Evolutionary conservation across 148 eudicot genomes (phyloP).

Genomic region (Limonium bicolor): DNA sequence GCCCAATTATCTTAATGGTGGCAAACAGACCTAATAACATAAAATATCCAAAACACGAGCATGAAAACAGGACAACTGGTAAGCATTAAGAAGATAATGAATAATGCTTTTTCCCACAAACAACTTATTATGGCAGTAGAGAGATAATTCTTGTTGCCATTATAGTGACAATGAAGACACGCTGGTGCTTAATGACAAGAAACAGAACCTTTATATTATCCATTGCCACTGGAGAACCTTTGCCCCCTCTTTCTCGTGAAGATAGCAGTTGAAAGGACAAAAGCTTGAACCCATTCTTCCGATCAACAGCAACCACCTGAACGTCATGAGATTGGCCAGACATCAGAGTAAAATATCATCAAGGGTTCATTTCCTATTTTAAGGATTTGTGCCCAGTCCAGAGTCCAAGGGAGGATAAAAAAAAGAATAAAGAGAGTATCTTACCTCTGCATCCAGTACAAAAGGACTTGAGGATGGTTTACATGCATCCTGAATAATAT

Average conservation of each 20-base stretch:
- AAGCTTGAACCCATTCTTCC: conserved; percentile 59
- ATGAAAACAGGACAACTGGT: too few relatives aligned
- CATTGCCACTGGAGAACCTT: conserved; percentile 38
- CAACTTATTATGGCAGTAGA: too few relatives aligned
- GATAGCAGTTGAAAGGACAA: conserved; percentile 88
- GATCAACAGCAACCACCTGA: conserved; percentile 93
- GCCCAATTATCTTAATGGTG: too few relatives aligned
- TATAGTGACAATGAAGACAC: not conserved
- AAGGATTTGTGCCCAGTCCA: too few relatives aligned
- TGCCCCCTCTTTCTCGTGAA: conserved; percentile 85
- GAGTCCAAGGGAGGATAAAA: too few relatives aligned
- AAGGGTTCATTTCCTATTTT: too few relatives aligned
- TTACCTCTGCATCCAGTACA: conserved; percentile 86
- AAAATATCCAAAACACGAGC: not conserved
- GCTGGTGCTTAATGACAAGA: not conserved
- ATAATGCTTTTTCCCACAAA: too few relatives aligned
- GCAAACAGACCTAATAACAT: too few relatives aligned
- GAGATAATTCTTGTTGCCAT: too few relatives aligned
- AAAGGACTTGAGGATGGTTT: conserved; percentile 39
- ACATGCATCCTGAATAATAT: conserved; percentile 56
- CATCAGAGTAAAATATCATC: too few relatives aligned
- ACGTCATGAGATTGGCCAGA: conserved; percentile 6
- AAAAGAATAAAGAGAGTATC: too few relatives aligned
- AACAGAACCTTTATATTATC: conserved; percentile 66
- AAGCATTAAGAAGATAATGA: too few relatives aligned